Evolutionary conservation across 768 basidiomycete genomes (phyloP).

Genomic region (Exidia glandulosa): DNA sequence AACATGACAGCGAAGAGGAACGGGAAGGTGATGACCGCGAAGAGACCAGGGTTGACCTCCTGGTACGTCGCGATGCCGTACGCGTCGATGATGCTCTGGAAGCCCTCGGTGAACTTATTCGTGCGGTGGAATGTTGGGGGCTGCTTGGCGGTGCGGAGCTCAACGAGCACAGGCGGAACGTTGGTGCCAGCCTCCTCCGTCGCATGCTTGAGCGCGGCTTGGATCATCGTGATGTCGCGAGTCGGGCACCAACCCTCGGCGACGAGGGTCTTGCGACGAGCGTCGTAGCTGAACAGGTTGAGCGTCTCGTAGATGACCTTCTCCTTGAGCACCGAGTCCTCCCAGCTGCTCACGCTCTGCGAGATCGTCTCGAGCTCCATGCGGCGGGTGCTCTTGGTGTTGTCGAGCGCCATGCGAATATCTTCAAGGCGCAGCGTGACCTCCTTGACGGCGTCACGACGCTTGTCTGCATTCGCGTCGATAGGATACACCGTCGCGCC

Average conservation of each 20-base stretch:
- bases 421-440: slow-evolving; percentile 86
- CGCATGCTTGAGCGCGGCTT: slow-evolving; percentile 78
- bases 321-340: slow-evolving; percentile 89
- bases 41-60: slow-evolving; percentile 93
- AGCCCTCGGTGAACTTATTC: slow-evolving; percentile 93
- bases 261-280: slow-evolving; percentile 84
- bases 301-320: slow-evolving; percentile 93
- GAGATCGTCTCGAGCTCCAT: slow-evolving; percentile 75
- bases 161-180: slow-evolving; percentile 85
- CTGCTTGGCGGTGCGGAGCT: slow-evolving; percentile 77
- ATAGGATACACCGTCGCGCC: slow-evolving; percentile 95
- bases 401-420: slow-evolving; percentile 77
- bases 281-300: slow-evolving; percentile 92
- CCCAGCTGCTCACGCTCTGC: slow-evolving; percentile 79
- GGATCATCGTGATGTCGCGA: slow-evolving; percentile 77
- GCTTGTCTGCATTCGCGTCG: slow-evolving; percentile 88
- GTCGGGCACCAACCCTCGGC: slow-evolving; percentile 98
- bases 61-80: slow-evolving; percentile 93
- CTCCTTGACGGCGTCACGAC: slow-evolving; percentile 79
- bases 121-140: slow-evolving; percentile 93
- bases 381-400: slow-evolving; percentile 75
- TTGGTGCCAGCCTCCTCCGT: slow-evolving; percentile 92
- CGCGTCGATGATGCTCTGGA: slow-evolving; percentile 96
- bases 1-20: slow-evolving; percentile 99
- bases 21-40: slow-evolving; percentile 87